phyloP scores from a whole-genome alignment of 1,284 basidiomycete species.

The Trichosporon sp. region DNA sequence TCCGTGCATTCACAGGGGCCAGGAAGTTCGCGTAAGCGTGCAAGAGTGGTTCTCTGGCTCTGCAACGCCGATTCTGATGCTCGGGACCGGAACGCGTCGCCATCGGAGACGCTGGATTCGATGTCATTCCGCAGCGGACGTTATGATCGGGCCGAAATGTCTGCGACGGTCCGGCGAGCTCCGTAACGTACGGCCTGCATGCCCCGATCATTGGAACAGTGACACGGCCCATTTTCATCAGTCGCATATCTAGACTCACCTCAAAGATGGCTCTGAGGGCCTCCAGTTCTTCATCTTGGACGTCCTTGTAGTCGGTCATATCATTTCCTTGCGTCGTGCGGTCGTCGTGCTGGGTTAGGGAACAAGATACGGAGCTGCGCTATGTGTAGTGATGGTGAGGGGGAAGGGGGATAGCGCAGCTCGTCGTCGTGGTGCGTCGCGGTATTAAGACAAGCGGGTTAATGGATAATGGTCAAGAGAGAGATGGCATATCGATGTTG shows the following conservation, averaged over 20 bases:
- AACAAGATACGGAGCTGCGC: slow-evolving; percentile 12
- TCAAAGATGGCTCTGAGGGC: slow-evolving; percentile 52
- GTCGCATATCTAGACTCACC: slow-evolving; percentile 27
- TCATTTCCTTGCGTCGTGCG: not conserved
- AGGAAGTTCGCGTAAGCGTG: not conserved
- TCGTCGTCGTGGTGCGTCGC: not conserved
- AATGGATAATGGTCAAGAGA: not conserved
- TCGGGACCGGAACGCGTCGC: not conserved
- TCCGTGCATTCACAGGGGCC: not conserved
- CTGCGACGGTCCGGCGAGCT: not conserved
- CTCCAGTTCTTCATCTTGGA: slow-evolving; percentile 53
- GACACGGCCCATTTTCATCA: not conserved
- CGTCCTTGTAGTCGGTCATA: slow-evolving; percentile 36
- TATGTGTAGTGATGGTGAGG: not conserved
- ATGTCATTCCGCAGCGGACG: slow-evolving; percentile 4
- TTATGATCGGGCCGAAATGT: not conserved
- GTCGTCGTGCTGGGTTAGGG: not conserved
- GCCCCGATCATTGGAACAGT: too few relatives aligned
- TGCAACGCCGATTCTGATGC: not conserved
- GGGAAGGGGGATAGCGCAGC: slow-evolving; percentile 14
- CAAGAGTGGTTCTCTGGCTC: not conserved
- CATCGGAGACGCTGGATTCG: not conserved
- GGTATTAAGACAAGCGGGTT: not conserved
- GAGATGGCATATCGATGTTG: slow-evolving; percentile 16
- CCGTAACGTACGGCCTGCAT: not conserved